Evolutionary conservation across 768 basidiomycete genomes (phyloP), one percentile per base, ranked within the genome.

Genomic region (Royoungia palumana): DNA sequence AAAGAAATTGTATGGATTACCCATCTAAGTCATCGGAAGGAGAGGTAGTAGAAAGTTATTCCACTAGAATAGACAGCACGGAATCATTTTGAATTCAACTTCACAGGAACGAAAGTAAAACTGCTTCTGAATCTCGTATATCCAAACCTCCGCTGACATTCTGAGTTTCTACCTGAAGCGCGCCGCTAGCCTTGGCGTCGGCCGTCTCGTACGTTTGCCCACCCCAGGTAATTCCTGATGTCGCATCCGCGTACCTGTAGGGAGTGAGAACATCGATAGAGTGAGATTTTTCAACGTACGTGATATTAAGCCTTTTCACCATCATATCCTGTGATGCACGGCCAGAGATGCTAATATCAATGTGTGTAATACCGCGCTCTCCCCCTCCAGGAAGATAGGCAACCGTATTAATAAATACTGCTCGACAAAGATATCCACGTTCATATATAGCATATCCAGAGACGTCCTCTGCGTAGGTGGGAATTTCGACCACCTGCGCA

Each of bases 371-470:
- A 1, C 58, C 65, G 16, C 82, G 72, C 4, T 56, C 64, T 14
- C 67, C 67, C 38, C 56, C 58, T 0, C 60, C 67, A 6, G 58
- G 54, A 25, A 77, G 62, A 58, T 75, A 85, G 5, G 82, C 79
- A 24, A 76, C 59, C 0, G 73, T 77, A 57, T 87, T 83, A 61
- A 86, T 76, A 52, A 87, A 75, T 2, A 84, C 63, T 1, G 77
- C 79, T 25, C 78, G 75, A 11, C 53, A 67, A 40, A 86, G 65
- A 0, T 13, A 41, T 1, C 60, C 66, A 9, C 64, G 56, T 56
- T 82, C 81, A 58, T 76, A 86, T 49, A 82, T 75, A 3, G 78
- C 85, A 57, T 86, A 87, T 27, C 81, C 85, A 16, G 82, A 68
- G 28, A 85, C 61, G 21, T 72, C 67, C 2, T 72, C 41, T 52